These are phyloP conservation scores for Neurospora sp. DNA, from an alignment of 495 filamentous ascomycete species.

Conservation along the genomic window DNA sequence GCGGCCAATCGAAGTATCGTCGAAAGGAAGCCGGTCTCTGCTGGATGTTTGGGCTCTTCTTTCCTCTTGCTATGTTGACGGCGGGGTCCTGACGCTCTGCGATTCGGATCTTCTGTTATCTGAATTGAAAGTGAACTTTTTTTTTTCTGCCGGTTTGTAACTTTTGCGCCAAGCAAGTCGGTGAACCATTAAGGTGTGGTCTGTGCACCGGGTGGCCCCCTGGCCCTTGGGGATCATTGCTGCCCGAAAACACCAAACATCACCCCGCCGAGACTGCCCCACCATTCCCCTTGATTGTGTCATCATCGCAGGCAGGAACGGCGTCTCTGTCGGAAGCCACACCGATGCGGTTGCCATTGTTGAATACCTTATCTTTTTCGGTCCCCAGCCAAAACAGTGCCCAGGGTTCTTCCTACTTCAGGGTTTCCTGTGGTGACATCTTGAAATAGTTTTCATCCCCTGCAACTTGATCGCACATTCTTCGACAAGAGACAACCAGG, in stretches of 20 bases:
- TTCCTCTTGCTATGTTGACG: neutral
- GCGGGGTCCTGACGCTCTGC: neutral
- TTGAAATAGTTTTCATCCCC: neutral
- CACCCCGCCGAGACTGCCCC: neutral
- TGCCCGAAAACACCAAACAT: neutral
- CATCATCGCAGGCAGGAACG: neutral
- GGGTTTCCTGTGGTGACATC: neutral
- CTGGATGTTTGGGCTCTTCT: neutral
- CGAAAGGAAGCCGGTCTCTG: slow-evolving; percentile 1
- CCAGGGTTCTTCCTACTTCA: neutral
- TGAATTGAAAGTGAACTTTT: slow-evolving; percentile 17
- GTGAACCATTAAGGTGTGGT: slow-evolving; percentile 21
- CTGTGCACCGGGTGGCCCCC: slow-evolving; percentile 7
- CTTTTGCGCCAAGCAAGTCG: slow-evolving; percentile 11
- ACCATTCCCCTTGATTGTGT: neutral
- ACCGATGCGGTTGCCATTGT: neutral
- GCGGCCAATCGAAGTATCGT: slow-evolving; percentile 1
- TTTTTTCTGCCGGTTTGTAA: slow-evolving; percentile 24
- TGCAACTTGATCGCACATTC: neutral
- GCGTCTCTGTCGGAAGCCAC: neutral
- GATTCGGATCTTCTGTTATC: slow-evolving; percentile 2
- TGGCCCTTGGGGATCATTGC: neutral
- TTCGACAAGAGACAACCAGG: neutral
- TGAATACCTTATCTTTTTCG: neutral
- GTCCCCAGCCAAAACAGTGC: neutral